These are phyloP conservation scores for Rhizopogon rudus DNA, from an alignment of 768 basidiomycete genomes.

Conservation along the genomic window DNA sequence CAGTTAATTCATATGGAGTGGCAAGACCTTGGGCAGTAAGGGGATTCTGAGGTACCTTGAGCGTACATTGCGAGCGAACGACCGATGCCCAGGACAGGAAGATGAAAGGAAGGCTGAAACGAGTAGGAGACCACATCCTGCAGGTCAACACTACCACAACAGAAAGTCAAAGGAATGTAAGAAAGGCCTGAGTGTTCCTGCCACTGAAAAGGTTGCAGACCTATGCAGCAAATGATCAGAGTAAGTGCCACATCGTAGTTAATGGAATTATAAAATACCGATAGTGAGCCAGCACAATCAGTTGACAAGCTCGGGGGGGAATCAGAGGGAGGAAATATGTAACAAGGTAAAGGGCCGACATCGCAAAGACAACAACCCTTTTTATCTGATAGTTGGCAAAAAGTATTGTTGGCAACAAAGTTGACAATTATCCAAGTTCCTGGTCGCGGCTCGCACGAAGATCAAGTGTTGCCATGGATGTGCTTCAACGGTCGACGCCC, in stretches of 20 bases:
- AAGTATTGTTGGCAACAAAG: too few species aligned
- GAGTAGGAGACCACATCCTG: conserved; percentile 9
- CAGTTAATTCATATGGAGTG: conserved; percentile 20
- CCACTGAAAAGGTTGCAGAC: conserved; percentile 21
- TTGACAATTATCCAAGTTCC: neutral
- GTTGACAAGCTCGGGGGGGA: neutral
- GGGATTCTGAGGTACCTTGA: conserved; percentile 16
- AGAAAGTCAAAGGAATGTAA: neutral
- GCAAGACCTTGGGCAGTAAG: conserved; percentile 23
- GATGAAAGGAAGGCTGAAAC: conserved; percentile 8
- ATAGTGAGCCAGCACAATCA: neutral
- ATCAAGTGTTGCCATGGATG: neutral
- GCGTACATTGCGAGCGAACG: conserved; percentile 17
- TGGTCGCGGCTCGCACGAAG: neutral
- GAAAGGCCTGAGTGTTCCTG: conserved; percentile 13
- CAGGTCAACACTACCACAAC: neutral
- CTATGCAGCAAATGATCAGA: neutral
- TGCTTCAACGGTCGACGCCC: neutral
- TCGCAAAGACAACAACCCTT: neutral
- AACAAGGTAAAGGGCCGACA: neutral
- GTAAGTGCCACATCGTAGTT: neutral
- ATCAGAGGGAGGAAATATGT: neutral
- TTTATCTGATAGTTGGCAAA: neutral
- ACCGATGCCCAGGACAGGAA: conserved; percentile 10
- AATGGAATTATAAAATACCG: neutral